Evolutionary conservation across 352 stramenopile genomes (phyloP), one percentile per base, ranked within the genome.

Genomic region (Pythium dissimile): DNA sequence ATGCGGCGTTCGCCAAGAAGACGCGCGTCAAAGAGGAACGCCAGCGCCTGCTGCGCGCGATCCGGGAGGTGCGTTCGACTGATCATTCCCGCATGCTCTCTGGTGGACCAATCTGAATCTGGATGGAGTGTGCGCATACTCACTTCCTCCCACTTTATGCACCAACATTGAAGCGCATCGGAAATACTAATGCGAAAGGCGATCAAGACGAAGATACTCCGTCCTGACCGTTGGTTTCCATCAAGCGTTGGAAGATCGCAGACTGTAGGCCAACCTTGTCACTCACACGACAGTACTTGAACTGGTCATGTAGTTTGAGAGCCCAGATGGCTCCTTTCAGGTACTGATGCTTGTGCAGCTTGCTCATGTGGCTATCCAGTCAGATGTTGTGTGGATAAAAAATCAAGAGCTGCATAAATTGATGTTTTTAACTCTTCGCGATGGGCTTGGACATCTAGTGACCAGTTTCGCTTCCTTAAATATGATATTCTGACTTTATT

Each of bases 11-110:
- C 46, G 63, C 79, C 26, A 80, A 72, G 30, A 72, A 76, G 39
- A 66, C 63, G 52, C 71, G 64, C 15, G 67, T 91, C 44, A 43
- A 77, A 21, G 60, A 69, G 8, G 80, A 92, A 61, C 70, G 81
- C 0, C 59, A 72, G 63, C 60, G 69, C 16, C 54, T 92, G 12
- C 69, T 92, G 31, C 53, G 55, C 9, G 61, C 75, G 12, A 74
- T 90, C 54, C 77, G 80, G 50, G 69, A 90, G 77, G 78, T 88
- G 52, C 8, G 46, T 7, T n/a, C n/a, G n/a, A n/a, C n/a, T n/a
- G n/a, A n/a, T n/a, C n/a, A n/a, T 24, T 16, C 41, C 38, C 38
- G 20, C 34, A 34, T 47, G 10, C 32, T 65, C 4, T 45, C 38
- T 41, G 34, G 34, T 41, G 12, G 5, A 18, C 30, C n/a, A n/a